A percentile compares a stretch with the other conserved stretches of the same genome.
Conservation (phyloP, 2,329 filamentous ascomycete species). For the Colletotrichum agaves region DNA sequence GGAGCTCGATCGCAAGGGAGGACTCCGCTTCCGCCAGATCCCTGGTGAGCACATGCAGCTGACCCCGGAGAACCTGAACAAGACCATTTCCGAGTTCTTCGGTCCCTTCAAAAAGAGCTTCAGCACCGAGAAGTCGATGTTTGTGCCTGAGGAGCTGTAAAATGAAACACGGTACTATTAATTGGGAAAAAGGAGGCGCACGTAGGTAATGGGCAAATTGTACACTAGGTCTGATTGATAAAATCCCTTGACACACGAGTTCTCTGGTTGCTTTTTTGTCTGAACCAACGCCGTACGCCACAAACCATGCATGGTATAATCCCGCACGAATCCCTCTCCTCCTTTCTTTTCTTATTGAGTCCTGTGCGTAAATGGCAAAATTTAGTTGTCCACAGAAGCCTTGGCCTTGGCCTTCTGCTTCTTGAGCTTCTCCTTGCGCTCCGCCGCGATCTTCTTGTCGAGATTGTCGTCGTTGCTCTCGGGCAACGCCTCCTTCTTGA, state of each 20-base stretch:
- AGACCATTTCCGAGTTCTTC: constrained; percentile 75
- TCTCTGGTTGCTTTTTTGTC: constrained; percentile 32
- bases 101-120: constrained; percentile 60
- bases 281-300: constrained; percentile 39
- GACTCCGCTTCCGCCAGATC: constrained; percentile 77
- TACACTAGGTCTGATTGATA: constrained; percentile 33
- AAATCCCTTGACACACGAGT: constrained; percentile 20
- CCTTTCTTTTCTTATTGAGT: neutral
- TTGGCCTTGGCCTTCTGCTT: constrained; percentile 69
- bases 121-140: constrained; percentile 38
- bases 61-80: constrained; percentile 70
- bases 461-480: constrained; percentile 64
- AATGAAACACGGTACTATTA: neutral
- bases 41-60: constrained; percentile 88
- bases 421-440: constrained; percentile 64
- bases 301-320: constrained; percentile 39
- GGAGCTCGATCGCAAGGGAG: constrained; percentile 80
- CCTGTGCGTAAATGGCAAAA: neutral
- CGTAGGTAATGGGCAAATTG: constrained; percentile 21
- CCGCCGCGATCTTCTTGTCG: constrained; percentile 67
- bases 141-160: constrained; percentile 52
- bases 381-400: constrained; percentile 59
- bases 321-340: constrained; percentile 27
- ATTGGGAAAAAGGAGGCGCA: neutral
- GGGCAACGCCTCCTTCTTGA: constrained; percentile 45